Evolutionary conservation across 768 basidiomycete genomes (phyloP), one percentile per base, ranked within the genome.

Genomic region (Pholiota conissans): DNA sequence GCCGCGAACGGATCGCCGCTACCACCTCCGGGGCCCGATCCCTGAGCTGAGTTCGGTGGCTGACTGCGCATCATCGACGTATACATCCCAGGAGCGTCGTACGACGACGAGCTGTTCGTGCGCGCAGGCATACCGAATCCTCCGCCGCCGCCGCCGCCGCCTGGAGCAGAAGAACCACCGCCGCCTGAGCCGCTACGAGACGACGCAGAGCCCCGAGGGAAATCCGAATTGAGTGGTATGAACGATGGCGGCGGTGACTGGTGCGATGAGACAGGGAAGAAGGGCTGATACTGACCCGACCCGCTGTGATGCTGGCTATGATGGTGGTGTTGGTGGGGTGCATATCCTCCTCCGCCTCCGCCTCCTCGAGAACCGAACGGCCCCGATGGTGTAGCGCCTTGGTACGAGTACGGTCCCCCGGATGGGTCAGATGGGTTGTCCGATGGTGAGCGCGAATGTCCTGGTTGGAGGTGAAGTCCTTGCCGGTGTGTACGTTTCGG

Each of bases 181-280:
- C n/a, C n/a, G n/a, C n/a, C n/a, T n/a, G n/a, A n/a, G n/a, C 58
- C 58, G 11, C 63, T 58, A 32, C 63, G 42, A 8, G 56, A 58
- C 3, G 55, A 50, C 18, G 24, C 34, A 1, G 62, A 55, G n/a
- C 54, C 52, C 5, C 63, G 63, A 8, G 68, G 61, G 47, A 67
- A 70, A 45, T 71, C 69, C 14, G 69, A 63, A 29, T 68, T 66
- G n/a, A 71, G 68, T 9, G 71, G 73, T 24, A 74, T 69, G 46
- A 74, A 73, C 0, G 67, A 65, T 0, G 71, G 68, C 10, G 68
- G 64, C 3, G 71, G 69, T 2, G 67, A 67, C 27, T 55, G 55
- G 48, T 67, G 65, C 18, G 65, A 49, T 30, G 64, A 56, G 13
- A 66, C 67, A 29, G 69, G 64, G 61, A 71, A 71, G 60, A 67